Percentiles rank a stretch among this genome's conserved stretches.
Evolutionary conservation across 2,329 filamentous ascomycete genomes (phyloP).

Genomic region (Niveomyces coronatus): DNA sequence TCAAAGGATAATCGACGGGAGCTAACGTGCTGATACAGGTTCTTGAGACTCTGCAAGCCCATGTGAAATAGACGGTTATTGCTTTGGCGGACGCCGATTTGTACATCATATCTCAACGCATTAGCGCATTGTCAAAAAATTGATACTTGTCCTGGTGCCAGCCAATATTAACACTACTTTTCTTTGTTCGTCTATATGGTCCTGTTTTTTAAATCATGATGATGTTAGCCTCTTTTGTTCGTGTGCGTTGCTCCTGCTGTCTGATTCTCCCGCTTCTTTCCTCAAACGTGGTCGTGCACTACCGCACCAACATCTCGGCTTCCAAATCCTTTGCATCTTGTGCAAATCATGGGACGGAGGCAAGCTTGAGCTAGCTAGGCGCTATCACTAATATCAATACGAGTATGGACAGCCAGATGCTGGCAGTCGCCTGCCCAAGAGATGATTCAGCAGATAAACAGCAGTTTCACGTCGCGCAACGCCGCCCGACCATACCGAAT

Average conservation of each 20-base stretch:
- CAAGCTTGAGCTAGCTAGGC: too few species aligned
- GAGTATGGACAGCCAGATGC: slow-evolving; percentile 1
- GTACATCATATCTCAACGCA: slow-evolving; percentile 32
- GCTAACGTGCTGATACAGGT: slow-evolving; percentile 46
- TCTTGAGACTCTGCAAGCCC: slow-evolving; percentile 71
- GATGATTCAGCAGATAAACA: not conserved
- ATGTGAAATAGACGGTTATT: slow-evolving; percentile 63
- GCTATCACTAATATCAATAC: not conserved
- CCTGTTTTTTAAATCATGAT: too few species aligned
- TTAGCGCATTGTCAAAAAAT: slow-evolving; percentile 27
- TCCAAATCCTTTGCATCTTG: too few species aligned
- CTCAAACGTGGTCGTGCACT: too few species aligned
- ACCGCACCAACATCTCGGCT: too few species aligned
- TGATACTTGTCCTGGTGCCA: slow-evolving; percentile 23
- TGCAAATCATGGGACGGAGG: too few species aligned
- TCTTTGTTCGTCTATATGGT: slow-evolving; percentile 9
- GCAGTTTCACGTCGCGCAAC: not conserved
- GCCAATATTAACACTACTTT: slow-evolving; percentile 10
- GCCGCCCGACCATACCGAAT: slow-evolving; percentile 2
- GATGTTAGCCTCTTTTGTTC: not conserved
- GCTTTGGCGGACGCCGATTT: slow-evolving; percentile 31
- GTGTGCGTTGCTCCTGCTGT: slow-evolving; percentile 1
- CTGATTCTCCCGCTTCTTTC: not conserved
- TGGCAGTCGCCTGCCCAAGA: not conserved
- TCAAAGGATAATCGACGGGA: slow-evolving; percentile 2